phyloP scores from a whole-genome alignment of 148 eudicot genomes.

The Cornus controversa region DNA sequence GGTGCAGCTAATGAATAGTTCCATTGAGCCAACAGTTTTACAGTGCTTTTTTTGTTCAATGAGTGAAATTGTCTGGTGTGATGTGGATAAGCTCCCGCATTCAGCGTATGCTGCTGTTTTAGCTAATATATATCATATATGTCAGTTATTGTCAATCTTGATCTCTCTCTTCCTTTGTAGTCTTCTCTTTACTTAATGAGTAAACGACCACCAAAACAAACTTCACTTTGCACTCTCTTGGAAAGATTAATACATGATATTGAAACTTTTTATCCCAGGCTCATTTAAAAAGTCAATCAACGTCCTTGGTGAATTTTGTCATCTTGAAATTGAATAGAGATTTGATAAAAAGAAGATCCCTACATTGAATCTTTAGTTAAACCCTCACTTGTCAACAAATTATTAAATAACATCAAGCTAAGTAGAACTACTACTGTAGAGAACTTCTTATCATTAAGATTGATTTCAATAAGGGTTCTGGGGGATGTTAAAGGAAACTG shows the following conservation, averaged over 20 bases:
- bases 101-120: not conserved
- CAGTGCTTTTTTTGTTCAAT: not conserved
- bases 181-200: not conserved
- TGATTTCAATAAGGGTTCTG: not conserved
- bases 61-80: too few species aligned
- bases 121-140: not conserved
- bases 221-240: too few species aligned
- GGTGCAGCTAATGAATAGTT: conserved; percentile 1
- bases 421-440: not conserved
- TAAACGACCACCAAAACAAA: not conserved
- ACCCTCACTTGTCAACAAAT: not conserved
- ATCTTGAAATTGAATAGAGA: not conserved
- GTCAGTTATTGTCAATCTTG: not conserved
- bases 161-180: not conserved
- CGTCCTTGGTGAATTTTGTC: not conserved
- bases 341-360: not conserved
- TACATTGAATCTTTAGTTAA: not conserved
- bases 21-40: not conserved
- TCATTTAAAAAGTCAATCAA: not conserved
- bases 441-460: not conserved
- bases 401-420: not conserved
- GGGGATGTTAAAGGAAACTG: not conserved
- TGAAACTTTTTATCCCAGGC: not conserved
- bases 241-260: not conserved
- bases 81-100: not conserved